Base-by-base conservation (phyloP, 2,329 filamentous ascomycete species). In the Phyllosticta citribraziliensis region DNA sequence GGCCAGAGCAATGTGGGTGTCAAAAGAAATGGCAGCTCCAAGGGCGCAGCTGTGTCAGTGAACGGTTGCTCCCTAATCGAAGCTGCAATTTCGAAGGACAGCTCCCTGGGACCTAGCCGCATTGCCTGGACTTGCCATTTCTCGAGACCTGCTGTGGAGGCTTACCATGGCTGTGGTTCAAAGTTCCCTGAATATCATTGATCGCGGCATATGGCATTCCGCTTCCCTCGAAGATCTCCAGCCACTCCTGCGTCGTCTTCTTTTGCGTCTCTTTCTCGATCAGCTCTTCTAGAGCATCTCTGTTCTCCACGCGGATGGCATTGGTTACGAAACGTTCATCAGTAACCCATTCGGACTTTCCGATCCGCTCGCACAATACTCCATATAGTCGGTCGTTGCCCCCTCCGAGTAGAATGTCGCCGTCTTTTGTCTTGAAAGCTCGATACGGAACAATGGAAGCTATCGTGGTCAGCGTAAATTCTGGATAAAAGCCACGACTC, bases 361-460 rank as follows among this genome's bases (percentile, higher is more conserved):
- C 81, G 5, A 87, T 70, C 62, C 76, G 79, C 59, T 82, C 77
- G 67, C 82, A 85, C 47, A 87, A 68, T 3, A 86, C 76, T 2
- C 84, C 83, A 59, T 82, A 87, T 0, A 87, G 73, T 3, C 80
- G 76, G 66, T 87, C 84, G 62, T 87, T 87, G 2, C 84, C 84
- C 19, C 84, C 84, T 14, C 84, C 84, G 5, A 87, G 75, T 63
- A 87, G 76, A 56, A 87, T 81, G 66, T 85, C 82, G 17, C 84
- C 84, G 64, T 87, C 84, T 2, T 74, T 74, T 2, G 84, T 87
- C 68, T 82, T 80, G 75, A 86, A 99, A 0, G 91, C 90, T 68
- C 88, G 87, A 73, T 99, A 99, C 0, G 94, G 94, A 0, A 99
- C 94, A 71, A 99, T 97, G 0, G 91, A 96, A n/a, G 93, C 89